A percentile compares a stretch with the other conserved stretches of the same genome.
Evolutionary conservation across 257 asterid species (phyloP).

Genomic region (Lycium ferocissimum): DNA sequence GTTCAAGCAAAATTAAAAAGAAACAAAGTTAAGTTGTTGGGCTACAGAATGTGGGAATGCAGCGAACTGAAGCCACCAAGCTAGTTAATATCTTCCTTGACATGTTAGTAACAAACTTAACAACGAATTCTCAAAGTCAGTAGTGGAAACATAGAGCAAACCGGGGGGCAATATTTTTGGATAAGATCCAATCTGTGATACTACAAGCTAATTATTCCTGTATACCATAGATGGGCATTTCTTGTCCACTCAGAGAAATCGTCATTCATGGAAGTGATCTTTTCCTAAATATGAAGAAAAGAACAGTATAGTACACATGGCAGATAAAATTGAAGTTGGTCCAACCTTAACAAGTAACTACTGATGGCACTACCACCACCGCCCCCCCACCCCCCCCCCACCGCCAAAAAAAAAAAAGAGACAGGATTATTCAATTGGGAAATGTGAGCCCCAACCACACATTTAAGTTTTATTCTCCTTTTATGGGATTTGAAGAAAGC

Average conservation of each 20-base stretch:
- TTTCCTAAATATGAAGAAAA: conserved; percentile 14
- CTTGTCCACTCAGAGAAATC: background rate
- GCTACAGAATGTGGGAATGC: background rate
- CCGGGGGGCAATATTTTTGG: background rate
- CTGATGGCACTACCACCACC: background rate
- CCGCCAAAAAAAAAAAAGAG: background rate
- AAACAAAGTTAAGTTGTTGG: background rate
- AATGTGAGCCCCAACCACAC: background rate
- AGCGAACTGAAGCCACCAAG: background rate
- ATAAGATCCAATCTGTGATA: conserved; percentile 1
- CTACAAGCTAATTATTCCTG: conserved; percentile 23
- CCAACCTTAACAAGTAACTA: conserved; percentile 7
- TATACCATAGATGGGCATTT: background rate
- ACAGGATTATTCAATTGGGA: background rate
- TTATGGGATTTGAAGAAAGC: background rate
- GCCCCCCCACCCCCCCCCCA: background rate
- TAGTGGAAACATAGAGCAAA: background rate
- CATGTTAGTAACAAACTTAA: background rate
- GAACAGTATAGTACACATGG: conserved; percentile 18
- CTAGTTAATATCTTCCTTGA: background rate
- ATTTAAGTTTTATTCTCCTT: background rate
- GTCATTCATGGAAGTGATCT: background rate
- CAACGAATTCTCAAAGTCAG: background rate
- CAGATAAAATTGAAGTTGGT: background rate
- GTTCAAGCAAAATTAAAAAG: background rate